Evolutionary conservation across 805 yeast species (phyloP), one percentile per base, ranked within the genome.

Genomic region (Metschnikowia shivogae): DNA sequence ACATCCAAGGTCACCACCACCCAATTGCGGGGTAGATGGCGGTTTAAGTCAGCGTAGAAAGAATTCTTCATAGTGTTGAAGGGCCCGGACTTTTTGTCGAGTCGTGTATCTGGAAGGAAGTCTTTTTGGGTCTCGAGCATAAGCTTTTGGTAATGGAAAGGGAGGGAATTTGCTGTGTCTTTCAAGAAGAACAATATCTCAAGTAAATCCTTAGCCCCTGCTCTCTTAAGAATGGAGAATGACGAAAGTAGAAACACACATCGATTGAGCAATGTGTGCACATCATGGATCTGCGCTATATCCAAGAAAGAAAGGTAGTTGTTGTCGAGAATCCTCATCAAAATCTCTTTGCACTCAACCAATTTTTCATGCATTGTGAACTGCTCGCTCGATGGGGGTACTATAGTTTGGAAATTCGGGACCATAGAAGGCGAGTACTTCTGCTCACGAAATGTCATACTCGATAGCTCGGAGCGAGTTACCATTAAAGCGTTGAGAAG

Each of bases 1-100:
- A 79, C 57, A 54, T 84, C 90, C 20, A 89, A 61, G 0, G 84
- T 70, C 0, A 87, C 63, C 0, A 83, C 74, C 3, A 70, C 55
- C 90, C 89, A 84, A 17, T 63, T 60, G 0, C 59, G 45, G 0
- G 86, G 86, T 27, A 42, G 34, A 12, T 42, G 34, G 54, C 37
- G 6, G 47, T 49, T 53, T 34, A 42, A 45, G 33, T 41, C 42
- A 19, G 30, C 35, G 28, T 24, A 39, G 28, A 60, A 33, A 44
- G 56, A 4, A 46, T 45, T n/a, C 14, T 33, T 48, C 36, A 27
- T 31, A 7, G 14, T 26, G 49, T 59, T 19, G 27, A 38, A 11
- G 52, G 50, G 30, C 37, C 28, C 11, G 3, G 27, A 34, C 22
- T 31, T 12, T 7, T 30, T 32, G 7, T 56, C 35, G 9, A 46